These are phyloP conservation scores for Colletotrichum sp. DNA, from an alignment of 2,329 filamentous ascomycete species.

Conservation along the genomic window DNA sequence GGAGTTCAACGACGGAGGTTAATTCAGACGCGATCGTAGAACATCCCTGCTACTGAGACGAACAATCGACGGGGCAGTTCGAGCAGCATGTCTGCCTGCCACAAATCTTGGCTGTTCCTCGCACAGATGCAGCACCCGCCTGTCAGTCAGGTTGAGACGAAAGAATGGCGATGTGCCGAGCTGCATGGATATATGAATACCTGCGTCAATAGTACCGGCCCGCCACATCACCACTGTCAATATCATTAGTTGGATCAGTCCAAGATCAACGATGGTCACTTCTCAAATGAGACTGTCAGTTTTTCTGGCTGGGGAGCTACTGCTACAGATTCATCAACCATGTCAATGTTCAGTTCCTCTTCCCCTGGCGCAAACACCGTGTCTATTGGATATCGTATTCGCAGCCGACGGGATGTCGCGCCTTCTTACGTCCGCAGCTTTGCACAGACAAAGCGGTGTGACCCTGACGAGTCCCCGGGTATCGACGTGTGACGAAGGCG, in stretches of 20 bases:
- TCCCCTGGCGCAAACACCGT: not conserved
- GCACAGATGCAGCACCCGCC: not conserved
- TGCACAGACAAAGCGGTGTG: not conserved
- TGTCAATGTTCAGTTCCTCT: rapidly evolving
- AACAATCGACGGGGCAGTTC: not conserved
- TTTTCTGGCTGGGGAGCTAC: not conserved
- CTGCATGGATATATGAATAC: not conserved
- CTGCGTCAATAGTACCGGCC: not conserved
- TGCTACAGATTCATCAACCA: not conserved
- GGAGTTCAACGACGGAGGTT: not conserved
- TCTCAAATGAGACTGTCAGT: not conserved
- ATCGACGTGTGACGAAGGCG: not conserved
- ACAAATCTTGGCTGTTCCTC: not conserved
- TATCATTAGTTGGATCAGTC: not conserved
- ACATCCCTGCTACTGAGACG: not conserved
- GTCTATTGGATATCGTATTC: not conserved
- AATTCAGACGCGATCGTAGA: not conserved
- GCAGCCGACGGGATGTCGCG: not conserved
- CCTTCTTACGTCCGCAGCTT: not conserved
- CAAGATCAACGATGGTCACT: not conserved
- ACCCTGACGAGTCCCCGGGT: not conserved
- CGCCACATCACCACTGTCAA: not conserved
- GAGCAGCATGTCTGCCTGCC: not conserved
- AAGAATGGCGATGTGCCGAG: not conserved
- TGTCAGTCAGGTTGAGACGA: not conserved